Evolutionary conservation across 1,284 basidiomycete genomes (phyloP), one percentile per base, ranked within the genome.

Genomic region (Leccinum subrobustum): DNA sequence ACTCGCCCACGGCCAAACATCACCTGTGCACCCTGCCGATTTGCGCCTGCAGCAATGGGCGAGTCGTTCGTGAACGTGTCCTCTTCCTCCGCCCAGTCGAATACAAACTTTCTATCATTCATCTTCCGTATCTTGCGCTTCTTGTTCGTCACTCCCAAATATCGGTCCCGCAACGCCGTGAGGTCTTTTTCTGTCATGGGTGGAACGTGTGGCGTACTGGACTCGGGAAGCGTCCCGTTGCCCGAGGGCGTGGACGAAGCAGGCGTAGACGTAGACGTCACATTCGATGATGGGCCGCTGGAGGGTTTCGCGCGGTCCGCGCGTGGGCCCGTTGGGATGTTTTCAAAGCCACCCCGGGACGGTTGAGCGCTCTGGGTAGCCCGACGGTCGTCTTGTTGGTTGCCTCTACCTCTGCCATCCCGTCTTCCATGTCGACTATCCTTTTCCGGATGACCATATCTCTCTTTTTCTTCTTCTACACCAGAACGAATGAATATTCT

Each of bases 11-110:
- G 82, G 7, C 93, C 93, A 76, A 93, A 92, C 89, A 93, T 93
- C 35, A 93, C 84, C 67, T 89, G 88, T 1, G 91, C 91, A 16
- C 91, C 89, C 67, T 91, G 89, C n/a, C 87, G 79, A 56, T 84
- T 83, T 53, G 80, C 81, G 2, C 86, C 88, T 5, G 83, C 82
- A 23, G 85, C 83, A 25, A 83, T 77, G 31, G 85, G 84, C 20
- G 87, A 83, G 70, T 90, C 85, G 55, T 83, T 83, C 7, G 84
- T 79, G 68, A 89, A 88, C 14, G 95, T 97, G 73, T 98, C 95
- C 70, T 98, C 95, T 71, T 90, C 89, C 54, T 89, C 88, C 70
- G 95, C 95, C 96, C 96, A 98, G 73, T 98, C 96, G 71, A 99
- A 99, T n/a, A 96, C 90, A 73, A 98, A 95, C 76, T 96, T 96